Conservation (phyloP, 23 red algal genomes). For the Agarophyton chilense region DNA sequence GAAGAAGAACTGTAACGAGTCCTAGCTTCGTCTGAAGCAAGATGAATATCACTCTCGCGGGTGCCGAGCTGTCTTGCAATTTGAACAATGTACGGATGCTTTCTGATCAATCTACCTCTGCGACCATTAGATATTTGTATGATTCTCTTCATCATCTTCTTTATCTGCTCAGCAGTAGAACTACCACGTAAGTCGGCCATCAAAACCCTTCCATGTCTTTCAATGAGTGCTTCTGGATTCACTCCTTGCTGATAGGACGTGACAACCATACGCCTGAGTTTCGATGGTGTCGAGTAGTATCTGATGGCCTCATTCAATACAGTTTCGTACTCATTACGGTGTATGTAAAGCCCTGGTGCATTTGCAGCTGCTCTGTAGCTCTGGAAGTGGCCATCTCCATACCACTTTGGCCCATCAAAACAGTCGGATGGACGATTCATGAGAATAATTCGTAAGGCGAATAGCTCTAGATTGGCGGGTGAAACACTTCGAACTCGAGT, state of each 20-base stretch:
- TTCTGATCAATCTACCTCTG: too few species aligned
- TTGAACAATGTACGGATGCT: too few species aligned
- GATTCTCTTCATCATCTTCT: too few species aligned
- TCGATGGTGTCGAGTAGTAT: background rate
- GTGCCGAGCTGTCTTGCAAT: too few species aligned
- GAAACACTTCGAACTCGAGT: background rate
- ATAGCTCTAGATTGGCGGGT: background rate
- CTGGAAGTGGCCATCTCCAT: background rate
- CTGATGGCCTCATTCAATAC: background rate
- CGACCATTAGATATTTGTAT: too few species aligned
- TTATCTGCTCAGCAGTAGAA: too few species aligned
- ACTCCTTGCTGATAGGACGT: background rate
- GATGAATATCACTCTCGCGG: too few species aligned
- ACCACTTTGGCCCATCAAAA: background rate
- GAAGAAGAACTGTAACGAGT: too few species aligned
- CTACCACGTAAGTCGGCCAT: background rate
- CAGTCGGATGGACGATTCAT: background rate
- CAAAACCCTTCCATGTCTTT: background rate
- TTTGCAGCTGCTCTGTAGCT: background rate
- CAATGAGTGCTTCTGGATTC: background rate
- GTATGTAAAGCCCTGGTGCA: background rate
- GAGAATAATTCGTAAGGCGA: background rate
- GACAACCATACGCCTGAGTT: slow-evolving; percentile 7
- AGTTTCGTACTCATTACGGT: background rate
- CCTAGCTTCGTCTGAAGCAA: too few species aligned